These are phyloP conservation scores for Cornus suecica DNA, from an alignment of 148 eudicot genomes.

Conservation along the genomic window DNA sequence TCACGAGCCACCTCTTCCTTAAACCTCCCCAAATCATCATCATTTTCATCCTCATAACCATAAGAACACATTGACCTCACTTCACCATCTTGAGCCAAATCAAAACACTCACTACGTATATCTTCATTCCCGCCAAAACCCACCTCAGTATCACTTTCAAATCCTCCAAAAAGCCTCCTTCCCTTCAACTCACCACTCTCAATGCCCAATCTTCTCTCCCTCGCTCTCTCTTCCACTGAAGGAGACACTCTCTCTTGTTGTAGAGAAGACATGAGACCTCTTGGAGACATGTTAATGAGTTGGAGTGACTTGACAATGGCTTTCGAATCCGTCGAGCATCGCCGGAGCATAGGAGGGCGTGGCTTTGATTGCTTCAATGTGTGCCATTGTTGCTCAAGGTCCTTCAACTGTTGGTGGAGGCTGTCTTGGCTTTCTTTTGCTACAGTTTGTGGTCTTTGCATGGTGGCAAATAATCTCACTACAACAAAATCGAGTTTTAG, in stretches of 20 bases:
- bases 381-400: background rate
- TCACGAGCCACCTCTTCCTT: background rate
- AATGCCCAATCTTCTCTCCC: background rate
- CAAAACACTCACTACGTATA: background rate
- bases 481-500: too few species aligned
- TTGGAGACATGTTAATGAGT: conserved; percentile 15
- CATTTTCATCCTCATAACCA: too few species aligned
- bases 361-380: background rate
- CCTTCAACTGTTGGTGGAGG: background rate
- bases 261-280: conserved; percentile 24
- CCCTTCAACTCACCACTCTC: background rate
- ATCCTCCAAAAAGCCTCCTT: background rate
- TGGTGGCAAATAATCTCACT: too few species aligned
- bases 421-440: background rate
- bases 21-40: too few species aligned
- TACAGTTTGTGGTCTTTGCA: background rate
- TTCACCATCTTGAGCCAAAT: background rate
- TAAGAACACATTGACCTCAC: background rate
- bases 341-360: background rate
- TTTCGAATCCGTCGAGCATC: too few species aligned
- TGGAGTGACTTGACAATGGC: background rate
- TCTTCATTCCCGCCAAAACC: background rate
- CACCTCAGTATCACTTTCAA: background rate
- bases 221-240: background rate
- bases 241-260: background rate